Evolutionary conservation across 208 protist species (phyloP).

Genomic region (Zelonia costaricensis): DNA sequence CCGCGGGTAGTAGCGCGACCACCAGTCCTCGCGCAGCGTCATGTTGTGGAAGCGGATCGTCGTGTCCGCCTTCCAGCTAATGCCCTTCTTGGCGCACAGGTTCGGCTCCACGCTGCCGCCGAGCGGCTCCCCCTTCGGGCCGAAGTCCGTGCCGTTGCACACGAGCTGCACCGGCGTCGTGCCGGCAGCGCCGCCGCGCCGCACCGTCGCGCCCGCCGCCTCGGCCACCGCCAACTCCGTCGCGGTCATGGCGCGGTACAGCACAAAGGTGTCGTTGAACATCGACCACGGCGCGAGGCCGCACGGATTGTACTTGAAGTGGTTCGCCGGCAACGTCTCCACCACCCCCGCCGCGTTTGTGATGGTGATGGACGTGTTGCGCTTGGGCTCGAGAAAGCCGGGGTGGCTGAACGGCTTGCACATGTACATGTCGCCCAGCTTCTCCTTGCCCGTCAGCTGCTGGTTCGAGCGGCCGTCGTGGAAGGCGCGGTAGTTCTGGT

Average conservation of each 20-base stretch:
- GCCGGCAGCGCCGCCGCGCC: conserved; percentile 23
- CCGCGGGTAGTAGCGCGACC: conserved; percentile 74
- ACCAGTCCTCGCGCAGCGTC: conserved; percentile 40
- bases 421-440: conserved; percentile 24
- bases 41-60: conserved; percentile 83
- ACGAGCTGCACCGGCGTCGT: conserved; percentile 41
- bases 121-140: conserved; percentile 42
- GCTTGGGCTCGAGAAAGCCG: conserved; percentile 37
- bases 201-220: conserved; percentile 1
- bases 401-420: conserved; percentile 67
- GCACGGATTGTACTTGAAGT: conserved; percentile 94
- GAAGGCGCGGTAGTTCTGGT: conserved; percentile 98
- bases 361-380: conserved; percentile 23
- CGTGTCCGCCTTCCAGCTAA: conserved; percentile 93
- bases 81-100: conserved; percentile 73
- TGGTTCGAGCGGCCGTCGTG: conserved; percentile 53
- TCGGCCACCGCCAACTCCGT: conserved; percentile 1
- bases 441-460: conserved; percentile 64
- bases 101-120: conserved; percentile 46
- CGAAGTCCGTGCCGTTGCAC: conserved; percentile 79
- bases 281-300: conserved; percentile 94
- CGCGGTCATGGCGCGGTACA: conserved; percentile 39
- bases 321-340: conserved; percentile 19
- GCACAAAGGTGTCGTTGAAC: conserved; percentile 96
- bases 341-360: conserved; percentile 14